Conservation (phyloP, 2,329 filamentous ascomycete species). For the Colletotrichum limetticola region DNA sequence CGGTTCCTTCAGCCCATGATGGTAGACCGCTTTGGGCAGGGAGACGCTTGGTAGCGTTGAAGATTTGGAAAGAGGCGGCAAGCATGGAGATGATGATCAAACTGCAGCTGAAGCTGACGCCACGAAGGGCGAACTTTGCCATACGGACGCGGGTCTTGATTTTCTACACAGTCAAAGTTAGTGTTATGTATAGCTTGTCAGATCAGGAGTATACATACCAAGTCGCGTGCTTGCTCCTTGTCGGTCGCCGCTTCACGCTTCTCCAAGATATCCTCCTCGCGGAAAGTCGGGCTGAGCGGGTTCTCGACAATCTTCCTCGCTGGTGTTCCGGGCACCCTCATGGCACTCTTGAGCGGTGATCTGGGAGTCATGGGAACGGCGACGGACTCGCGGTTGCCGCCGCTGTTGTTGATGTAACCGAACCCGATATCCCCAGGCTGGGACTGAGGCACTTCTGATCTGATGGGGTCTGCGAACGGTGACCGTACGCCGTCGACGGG, state of each 20-base stretch:
- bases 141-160: conserved; percentile 91
- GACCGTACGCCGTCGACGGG: conserved; percentile 70
- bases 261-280: conserved; percentile 87
- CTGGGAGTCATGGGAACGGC: conserved; percentile 75
- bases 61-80: conserved; percentile 88
- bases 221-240: conserved; percentile 85
- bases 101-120: conserved; percentile 96
- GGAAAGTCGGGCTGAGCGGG: conserved; percentile 90
- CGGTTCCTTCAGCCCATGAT: conserved; percentile 83
- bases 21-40: conserved; percentile 83
- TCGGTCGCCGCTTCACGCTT: conserved; percentile 85
- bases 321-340: conserved; percentile 87
- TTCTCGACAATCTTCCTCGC: conserved; percentile 74
- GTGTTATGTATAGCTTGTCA: conserved; percentile 3
- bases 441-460: conserved; percentile 67
- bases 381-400: conserved; percentile 61
- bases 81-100: conserved; percentile 94
- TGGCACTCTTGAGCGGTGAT: conserved; percentile 87
- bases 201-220: conserved; percentile 70
- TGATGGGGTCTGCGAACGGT: conserved; percentile 70
- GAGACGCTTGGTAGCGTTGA: conserved; percentile 84
- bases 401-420: conserved; percentile 79
- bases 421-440: conserved; percentile 91
- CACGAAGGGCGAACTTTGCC: conserved; percentile 94
- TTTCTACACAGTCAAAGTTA: conserved; percentile 69